Conservation (phyloP, 2,329 filamentous ascomycete species). For the Myriosclerotinia duriaeana region DNA sequence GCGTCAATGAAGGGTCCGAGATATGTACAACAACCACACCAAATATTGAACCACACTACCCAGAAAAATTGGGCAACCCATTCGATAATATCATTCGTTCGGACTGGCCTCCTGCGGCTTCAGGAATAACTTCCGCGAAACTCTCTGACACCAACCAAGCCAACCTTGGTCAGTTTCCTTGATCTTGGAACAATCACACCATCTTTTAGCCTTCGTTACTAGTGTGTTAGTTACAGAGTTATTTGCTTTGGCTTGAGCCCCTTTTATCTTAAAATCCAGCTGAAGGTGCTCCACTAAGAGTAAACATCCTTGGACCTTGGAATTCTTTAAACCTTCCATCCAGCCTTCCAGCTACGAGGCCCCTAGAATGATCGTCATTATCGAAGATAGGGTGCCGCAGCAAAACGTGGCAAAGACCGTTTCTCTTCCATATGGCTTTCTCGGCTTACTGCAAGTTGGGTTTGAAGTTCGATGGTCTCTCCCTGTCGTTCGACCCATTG, state of each 20-base stretch:
- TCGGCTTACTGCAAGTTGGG: conserved; percentile 2
- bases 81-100: conserved; percentile 8
- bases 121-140: conserved; percentile 19
- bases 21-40: conserved; percentile 11
- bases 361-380: conserved; percentile 21
- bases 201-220: conserved; percentile 6
- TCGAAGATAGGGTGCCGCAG: conserved; percentile 21
- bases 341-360: conserved; percentile 9
- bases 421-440: conserved; percentile 17
- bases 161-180: background rate
- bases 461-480: conserved; percentile 2
- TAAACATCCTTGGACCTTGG: background rate
- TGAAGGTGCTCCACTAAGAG: conserved; percentile 4
- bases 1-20: background rate
- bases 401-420: conserved; percentile 21
- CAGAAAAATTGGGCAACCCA: conserved; percentile 6
- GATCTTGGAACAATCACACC: conserved; percentile 8
- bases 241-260: conserved; percentile 15
- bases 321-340: conserved; percentile 7
- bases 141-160: conserved; percentile 10
- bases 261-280: conserved; percentile 15
- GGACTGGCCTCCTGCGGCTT: conserved; percentile 5
- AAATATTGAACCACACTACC: conserved; percentile 7
- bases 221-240: background rate
- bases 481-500: conserved; percentile 3